phyloP scores from a whole-genome alignment of 2,329 filamentous ascomycete genomes.

The Fusarium camptoceras region DNA sequence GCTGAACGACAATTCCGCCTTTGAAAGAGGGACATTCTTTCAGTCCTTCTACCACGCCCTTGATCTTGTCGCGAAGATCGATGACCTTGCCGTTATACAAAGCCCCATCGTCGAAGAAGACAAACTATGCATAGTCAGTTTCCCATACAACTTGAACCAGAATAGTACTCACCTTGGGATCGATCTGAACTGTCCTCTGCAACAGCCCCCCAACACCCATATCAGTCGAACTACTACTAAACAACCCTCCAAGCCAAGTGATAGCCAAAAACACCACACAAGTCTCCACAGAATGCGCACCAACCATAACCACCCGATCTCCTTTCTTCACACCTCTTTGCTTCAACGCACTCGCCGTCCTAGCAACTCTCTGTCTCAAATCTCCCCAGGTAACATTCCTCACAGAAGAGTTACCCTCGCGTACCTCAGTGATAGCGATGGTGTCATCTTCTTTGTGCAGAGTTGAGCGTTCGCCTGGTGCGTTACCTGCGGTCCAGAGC shows the following conservation, averaged over 20 bases:
- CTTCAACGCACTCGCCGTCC: slow-evolving; percentile 74
- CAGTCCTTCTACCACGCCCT: slow-evolving; percentile 76
- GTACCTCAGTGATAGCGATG: slow-evolving; percentile 77
- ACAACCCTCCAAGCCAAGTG: slow-evolving; percentile 77
- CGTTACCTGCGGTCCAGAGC: slow-evolving; percentile 68
- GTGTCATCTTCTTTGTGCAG: slow-evolving; percentile 76
- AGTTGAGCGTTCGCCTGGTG: slow-evolving; percentile 61
- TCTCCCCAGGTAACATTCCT: slow-evolving; percentile 74
- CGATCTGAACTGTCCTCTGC: slow-evolving; percentile 79
- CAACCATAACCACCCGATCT: slow-evolving; percentile 80
- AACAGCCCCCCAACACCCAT: slow-evolving; percentile 84
- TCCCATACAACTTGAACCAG: neutral
- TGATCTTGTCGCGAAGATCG: slow-evolving; percentile 79
- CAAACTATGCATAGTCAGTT: slow-evolving; percentile 57
- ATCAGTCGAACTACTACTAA: slow-evolving; percentile 82
- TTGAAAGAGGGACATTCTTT: slow-evolving; percentile 69
- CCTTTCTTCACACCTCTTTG: slow-evolving; percentile 74
- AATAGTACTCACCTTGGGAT: slow-evolving; percentile 67
- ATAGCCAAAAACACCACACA: slow-evolving; percentile 77
- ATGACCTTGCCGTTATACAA: slow-evolving; percentile 83
- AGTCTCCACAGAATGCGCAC: slow-evolving; percentile 80
- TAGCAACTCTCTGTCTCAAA: slow-evolving; percentile 68
- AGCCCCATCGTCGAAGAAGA: slow-evolving; percentile 87
- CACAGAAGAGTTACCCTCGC: slow-evolving; percentile 71
- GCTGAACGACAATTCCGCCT: slow-evolving; percentile 72